These are phyloP conservation scores for Cryphonectria carpinicola DNA, from an alignment of 2,329 filamentous ascomycete genomes.

Conservation along the genomic window DNA sequence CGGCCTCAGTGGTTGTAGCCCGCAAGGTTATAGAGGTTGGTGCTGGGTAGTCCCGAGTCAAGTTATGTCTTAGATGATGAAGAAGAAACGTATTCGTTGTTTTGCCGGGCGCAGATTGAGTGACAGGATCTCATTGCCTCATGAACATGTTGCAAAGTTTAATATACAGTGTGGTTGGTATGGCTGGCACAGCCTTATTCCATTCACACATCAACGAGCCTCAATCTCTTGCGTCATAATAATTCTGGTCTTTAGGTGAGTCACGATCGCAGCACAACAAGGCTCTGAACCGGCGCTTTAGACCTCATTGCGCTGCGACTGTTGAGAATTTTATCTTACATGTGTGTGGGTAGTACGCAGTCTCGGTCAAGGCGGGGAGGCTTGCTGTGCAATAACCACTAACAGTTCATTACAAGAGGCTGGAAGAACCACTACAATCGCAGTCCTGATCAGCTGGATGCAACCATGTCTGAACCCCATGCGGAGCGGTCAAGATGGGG, in stretches of 20 bases:
- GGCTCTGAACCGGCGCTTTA: background rate
- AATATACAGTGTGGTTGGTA: background rate
- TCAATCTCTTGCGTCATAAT: background rate
- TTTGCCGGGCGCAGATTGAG: no score
- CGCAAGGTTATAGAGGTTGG: background rate
- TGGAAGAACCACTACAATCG: background rate
- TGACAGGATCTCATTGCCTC: background rate
- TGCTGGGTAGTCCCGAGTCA: background rate
- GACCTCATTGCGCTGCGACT: background rate
- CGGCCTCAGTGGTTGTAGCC: background rate
- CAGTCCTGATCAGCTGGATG: background rate
- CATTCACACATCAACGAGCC: background rate
- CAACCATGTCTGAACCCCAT: background rate
- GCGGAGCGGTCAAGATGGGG: background rate
- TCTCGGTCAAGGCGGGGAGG: background rate
- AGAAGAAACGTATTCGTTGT: no score
- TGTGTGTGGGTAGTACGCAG: background rate
- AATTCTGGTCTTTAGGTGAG: background rate
- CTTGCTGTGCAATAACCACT: no score
- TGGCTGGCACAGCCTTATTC: background rate
- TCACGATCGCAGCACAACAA: background rate
- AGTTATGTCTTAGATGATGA: background rate
- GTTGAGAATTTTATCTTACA: background rate
- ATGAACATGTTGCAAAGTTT: background rate
- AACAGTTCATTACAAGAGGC: background rate